A percentile compares a stretch with the other conserved stretches of the same genome.
These are phyloP conservation scores for Quercus dentata DNA, from an alignment of 306 rosid genomes.

Conservation along the genomic window DNA sequence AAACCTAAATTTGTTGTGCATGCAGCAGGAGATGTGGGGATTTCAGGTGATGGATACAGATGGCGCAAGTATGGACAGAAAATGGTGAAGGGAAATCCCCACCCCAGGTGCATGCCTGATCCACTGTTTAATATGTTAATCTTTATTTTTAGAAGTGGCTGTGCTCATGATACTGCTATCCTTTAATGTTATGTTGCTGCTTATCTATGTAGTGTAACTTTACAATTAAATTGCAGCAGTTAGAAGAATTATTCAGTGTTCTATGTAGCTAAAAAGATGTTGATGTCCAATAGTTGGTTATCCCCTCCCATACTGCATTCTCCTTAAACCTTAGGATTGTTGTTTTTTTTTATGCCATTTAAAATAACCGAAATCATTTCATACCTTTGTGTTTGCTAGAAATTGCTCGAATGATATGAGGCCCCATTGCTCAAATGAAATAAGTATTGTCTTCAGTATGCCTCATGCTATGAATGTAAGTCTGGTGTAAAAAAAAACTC, in stretches of 20 bases:
- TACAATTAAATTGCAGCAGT: not conserved
- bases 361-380: not conserved
- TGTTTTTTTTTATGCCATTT: not conserved
- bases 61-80: slow-evolving; percentile 99
- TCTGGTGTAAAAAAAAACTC: too few species aligned
- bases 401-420: not conserved
- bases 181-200: not conserved
- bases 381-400: not conserved
- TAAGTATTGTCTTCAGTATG: too few species aligned
- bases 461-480: too few species aligned
- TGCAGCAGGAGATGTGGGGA: slow-evolving; percentile 90
- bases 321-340: not conserved
- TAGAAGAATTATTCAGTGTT: not conserved
- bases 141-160: not conserved
- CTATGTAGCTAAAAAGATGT: not conserved
- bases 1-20: slow-evolving; percentile 81
- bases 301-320: not conserved
- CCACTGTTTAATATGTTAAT: not conserved
- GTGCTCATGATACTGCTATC: not conserved
- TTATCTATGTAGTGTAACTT: not conserved
- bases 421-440: not conserved
- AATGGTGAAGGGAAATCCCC: slow-evolving; percentile 95
- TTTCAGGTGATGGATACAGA: slow-evolving; percentile 92
- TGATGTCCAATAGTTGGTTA: not conserved
- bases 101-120: slow-evolving; percentile 69